These are phyloP conservation scores for Myochromella boudieri DNA, from an alignment of 768 basidiomycete species.

Conservation along the genomic window DNA sequence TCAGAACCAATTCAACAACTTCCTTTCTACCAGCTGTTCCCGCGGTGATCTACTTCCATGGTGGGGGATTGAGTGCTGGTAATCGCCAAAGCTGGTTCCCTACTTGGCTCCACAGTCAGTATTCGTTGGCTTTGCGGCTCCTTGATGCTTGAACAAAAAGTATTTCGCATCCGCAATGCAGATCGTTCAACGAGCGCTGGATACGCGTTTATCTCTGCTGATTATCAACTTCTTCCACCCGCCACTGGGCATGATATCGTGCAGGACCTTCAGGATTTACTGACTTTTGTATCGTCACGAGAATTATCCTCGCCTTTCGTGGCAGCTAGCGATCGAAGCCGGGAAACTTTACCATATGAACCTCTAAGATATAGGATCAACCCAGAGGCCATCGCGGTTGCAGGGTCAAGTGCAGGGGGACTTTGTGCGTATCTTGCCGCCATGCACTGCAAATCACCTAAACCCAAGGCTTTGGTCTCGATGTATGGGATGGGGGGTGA, in stretches of 20 bases:
- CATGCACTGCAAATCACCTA: constrained; percentile 45
- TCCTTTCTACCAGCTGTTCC: too few species aligned
- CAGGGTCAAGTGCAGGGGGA: constrained; percentile 62
- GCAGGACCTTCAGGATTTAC: constrained; percentile 56
- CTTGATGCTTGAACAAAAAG: constrained; percentile 17
- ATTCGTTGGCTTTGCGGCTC: constrained; percentile 1
- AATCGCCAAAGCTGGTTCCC: constrained; percentile 64
- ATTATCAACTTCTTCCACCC: constrained; percentile 59
- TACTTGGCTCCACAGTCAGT: constrained; percentile 58
- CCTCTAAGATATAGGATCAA: constrained; percentile 36
- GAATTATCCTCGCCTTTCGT: constrained; percentile 17
- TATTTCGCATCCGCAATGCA: constrained; percentile 20
- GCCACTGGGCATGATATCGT: constrained; percentile 57
- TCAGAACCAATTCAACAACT: neutral
- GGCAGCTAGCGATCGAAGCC: neutral
- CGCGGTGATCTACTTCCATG: constrained; percentile 45
- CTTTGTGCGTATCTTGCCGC: constrained; percentile 64
- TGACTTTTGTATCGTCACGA: constrained; percentile 39
- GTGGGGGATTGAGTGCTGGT: constrained; percentile 63
- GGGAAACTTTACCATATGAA: neutral
- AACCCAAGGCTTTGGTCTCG: constrained; percentile 53
- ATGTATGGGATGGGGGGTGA: constrained; percentile 69
- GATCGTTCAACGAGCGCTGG: constrained; percentile 48
- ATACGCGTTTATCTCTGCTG: constrained; percentile 58
- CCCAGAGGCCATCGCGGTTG: constrained; percentile 43